phyloP scores from a whole-genome alignment of 2,329 filamentous ascomycete species.

The Exophiala oligosperma region DNA sequence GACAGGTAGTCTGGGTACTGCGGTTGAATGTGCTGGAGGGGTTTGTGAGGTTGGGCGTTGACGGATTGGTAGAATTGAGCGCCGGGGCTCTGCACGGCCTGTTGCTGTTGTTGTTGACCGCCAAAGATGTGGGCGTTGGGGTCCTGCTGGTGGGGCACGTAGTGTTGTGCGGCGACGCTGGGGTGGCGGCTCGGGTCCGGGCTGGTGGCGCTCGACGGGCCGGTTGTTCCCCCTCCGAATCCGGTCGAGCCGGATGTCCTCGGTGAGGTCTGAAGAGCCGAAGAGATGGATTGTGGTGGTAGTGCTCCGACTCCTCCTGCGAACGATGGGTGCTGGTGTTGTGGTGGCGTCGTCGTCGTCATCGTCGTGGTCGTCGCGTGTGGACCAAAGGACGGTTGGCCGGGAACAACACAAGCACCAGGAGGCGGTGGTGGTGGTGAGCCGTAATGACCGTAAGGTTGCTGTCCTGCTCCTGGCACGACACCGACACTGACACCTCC shows the following conservation, averaged over 20 bases:
- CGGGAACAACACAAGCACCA: too few relatives aligned
- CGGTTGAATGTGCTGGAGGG: constrained; percentile 34
- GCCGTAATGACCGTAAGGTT: constrained; percentile 20
- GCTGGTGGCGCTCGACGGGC: constrained; percentile 11
- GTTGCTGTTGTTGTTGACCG: constrained; percentile 1
- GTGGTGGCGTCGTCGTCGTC: constrained; percentile 7
- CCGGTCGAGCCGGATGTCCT: constrained; percentile 18
- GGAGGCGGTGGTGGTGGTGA: constrained; percentile 12
- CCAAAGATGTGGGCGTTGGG: constrained; percentile 22
- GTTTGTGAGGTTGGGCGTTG: constrained; percentile 28
- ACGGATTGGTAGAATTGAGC: constrained; percentile 32
- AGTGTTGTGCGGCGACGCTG: constrained; percentile 22
- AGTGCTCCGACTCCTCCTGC: not conserved
- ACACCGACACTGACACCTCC: not conserved
- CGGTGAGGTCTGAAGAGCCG: constrained; percentile 20
- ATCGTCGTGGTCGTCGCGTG: constrained; percentile 3
- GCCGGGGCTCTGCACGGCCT: constrained; percentile 29
- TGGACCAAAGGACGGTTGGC: constrained; percentile 8
- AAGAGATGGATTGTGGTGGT: not conserved
- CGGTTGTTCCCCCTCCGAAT: not conserved
- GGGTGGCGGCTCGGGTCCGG: constrained; percentile 15
- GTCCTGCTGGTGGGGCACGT: constrained; percentile 21
- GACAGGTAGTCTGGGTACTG: constrained; percentile 36
- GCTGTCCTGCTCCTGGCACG: not conserved
- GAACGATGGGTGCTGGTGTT: not conserved